phyloP scores from a whole-genome alignment of 2,329 filamentous ascomycete species.

The Emmonsiellopsis sp. region DNA sequence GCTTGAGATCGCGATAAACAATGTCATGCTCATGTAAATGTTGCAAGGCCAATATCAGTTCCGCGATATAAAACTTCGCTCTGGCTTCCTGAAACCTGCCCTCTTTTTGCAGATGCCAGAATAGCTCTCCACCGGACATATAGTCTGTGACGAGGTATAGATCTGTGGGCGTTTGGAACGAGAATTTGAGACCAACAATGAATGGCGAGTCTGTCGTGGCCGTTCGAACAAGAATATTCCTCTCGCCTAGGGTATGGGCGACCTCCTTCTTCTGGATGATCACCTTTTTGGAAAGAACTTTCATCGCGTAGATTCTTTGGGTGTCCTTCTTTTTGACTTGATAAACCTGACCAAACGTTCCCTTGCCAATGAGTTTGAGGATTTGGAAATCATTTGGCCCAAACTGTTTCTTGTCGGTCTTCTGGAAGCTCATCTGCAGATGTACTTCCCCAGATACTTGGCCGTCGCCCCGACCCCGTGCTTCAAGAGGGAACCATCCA shows the following conservation, averaged over 20 bases:
- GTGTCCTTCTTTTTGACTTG: constrained; percentile 98
- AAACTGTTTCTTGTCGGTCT: constrained; percentile 80
- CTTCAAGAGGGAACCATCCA: constrained; percentile 76
- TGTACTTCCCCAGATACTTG: constrained; percentile 78
- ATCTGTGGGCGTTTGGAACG: constrained; percentile 94
- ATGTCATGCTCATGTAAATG: constrained; percentile 96
- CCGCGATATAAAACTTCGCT: constrained; percentile 97
- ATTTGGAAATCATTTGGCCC: constrained; percentile 95
- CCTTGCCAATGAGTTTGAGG: constrained; percentile 91
- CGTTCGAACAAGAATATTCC: constrained; percentile 93
- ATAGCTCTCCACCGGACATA: constrained; percentile 97
- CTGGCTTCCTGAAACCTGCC: constrained; percentile 89
- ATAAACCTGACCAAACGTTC: constrained; percentile 96
- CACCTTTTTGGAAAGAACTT: constrained; percentile 97
- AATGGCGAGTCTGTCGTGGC: constrained; percentile 94
- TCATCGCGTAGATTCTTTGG: constrained; percentile 95
- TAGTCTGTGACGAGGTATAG: constrained; percentile 98
- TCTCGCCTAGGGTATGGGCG: constrained; percentile 89
- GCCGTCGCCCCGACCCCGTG: constrained; percentile 70
- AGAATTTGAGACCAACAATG: constrained; percentile 96
- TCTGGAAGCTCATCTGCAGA: constrained; percentile 76
- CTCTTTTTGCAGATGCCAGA: constrained; percentile 98
- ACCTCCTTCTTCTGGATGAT: constrained; percentile 99
- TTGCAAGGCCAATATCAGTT: constrained; percentile 88
- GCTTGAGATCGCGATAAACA: constrained; percentile 94